Conservation (phyloP, 257 asterid species). For the Solanum pimpinellifolium region DNA sequence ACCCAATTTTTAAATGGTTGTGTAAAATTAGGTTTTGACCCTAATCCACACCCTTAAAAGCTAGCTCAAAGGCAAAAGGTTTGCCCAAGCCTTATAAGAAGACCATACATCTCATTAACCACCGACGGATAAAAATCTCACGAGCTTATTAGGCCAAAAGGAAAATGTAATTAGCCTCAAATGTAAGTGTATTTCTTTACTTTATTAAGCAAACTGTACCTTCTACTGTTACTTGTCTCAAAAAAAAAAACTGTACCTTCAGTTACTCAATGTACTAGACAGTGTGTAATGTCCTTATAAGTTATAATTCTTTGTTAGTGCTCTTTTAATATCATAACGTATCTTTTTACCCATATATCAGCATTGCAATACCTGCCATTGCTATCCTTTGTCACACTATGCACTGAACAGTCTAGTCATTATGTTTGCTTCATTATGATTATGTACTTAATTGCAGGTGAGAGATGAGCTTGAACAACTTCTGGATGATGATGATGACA, state of each 20-base stretch:
- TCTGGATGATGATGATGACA: slow-evolving; percentile 92
- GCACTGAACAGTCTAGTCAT: neutral
- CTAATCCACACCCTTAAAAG: neutral
- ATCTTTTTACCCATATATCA: neutral
- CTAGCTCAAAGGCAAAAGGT: neutral
- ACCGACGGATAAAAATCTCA: neutral
- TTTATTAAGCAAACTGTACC: neutral
- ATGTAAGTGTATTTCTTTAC: neutral
- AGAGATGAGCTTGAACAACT: slow-evolving; percentile 97
- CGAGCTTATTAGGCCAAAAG: neutral
- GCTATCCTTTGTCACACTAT: neutral
- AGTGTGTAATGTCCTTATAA: neutral
- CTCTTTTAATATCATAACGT: neutral
- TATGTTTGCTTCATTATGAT: neutral
- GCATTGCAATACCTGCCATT: neutral
- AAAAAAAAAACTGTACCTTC: neutral
- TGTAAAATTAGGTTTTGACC: neutral
- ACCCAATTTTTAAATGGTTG: neutral
- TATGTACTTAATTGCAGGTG: slow-evolving; percentile 40
- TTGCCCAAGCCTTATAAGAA: neutral
- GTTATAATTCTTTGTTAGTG: neutral
- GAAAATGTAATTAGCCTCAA: neutral
- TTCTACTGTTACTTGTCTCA: neutral
- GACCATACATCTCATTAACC: neutral
- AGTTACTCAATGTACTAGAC: neutral